These are phyloP conservation scores for Tetracladium marchalianum DNA, from an alignment of 495 filamentous ascomycete species.

Conservation along the genomic window DNA sequence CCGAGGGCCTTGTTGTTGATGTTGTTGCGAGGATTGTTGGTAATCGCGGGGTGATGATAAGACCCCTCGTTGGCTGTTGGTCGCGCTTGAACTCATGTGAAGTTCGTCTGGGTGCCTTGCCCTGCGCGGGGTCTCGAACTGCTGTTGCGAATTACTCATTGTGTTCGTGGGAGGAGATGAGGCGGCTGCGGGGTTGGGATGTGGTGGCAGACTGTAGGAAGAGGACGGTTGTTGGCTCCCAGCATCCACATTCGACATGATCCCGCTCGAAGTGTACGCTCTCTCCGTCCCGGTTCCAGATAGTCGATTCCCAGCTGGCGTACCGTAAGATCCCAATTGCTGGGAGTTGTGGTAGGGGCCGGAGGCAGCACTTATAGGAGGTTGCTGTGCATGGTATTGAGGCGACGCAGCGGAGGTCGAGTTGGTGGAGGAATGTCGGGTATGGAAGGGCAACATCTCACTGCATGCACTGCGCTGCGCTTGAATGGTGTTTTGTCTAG, in stretches of 20 bases:
- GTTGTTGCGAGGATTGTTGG: slow-evolving; percentile 28
- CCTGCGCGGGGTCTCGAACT: slow-evolving; percentile 47
- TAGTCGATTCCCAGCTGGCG: slow-evolving; percentile 30
- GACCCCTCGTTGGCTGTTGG: slow-evolving; percentile 28
- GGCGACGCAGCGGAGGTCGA: slow-evolving; percentile 9
- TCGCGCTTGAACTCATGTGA: slow-evolving; percentile 56
- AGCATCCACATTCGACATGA: slow-evolving; percentile 5
- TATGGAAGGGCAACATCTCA: slow-evolving; percentile 8
- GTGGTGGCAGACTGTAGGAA: slow-evolving; percentile 5
- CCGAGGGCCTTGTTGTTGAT: slow-evolving; percentile 8
- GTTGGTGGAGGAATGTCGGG: slow-evolving; percentile 3
- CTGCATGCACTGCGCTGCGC: no score
- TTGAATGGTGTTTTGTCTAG: no score
- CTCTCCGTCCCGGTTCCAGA: slow-evolving; percentile 25
- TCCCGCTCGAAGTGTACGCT: slow-evolving; percentile 17
- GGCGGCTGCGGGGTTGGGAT: slow-evolving; percentile 9
- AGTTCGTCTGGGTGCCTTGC: slow-evolving; percentile 61
- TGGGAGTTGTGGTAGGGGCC: slow-evolving; percentile 31
- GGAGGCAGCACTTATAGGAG: slow-evolving; percentile 14
- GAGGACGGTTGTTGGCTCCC: slow-evolving; percentile 7
- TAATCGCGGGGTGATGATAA: slow-evolving; percentile 39
- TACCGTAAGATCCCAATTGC: slow-evolving; percentile 37
- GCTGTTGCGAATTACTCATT: slow-evolving; percentile 32
- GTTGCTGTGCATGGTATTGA: slow-evolving; percentile 1
- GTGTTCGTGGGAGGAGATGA: slow-evolving; percentile 8